These are phyloP conservation scores for Petasospora fabianii DNA, from an alignment of 1,139 yeast genomes.

Conservation along the genomic window DNA sequence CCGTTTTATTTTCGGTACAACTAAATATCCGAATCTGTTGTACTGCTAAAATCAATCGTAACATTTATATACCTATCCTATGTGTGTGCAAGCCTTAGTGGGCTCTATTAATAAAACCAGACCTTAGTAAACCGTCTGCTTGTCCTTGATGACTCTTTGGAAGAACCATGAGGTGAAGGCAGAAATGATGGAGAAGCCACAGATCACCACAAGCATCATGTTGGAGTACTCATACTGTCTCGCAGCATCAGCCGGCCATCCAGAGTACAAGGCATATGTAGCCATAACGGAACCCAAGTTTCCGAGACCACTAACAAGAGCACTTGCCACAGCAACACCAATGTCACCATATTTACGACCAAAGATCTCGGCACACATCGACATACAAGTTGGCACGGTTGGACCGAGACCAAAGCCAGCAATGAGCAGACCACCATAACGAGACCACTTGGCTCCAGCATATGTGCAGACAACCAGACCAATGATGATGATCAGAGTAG, in stretches of 20 bases:
- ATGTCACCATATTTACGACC: slow-evolving; percentile 72
- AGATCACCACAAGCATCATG: slow-evolving; percentile 78
- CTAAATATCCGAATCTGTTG: no score
- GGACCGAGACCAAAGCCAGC: slow-evolving; percentile 89
- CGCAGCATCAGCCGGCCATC: slow-evolving; percentile 77
- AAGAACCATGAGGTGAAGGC: slow-evolving; percentile 30
- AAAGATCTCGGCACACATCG: slow-evolving; percentile 80
- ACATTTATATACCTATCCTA: no score
- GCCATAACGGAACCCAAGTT: slow-evolving; percentile 83
- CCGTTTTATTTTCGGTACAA: no score
- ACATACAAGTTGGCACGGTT: slow-evolving; percentile 86
- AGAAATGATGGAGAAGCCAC: slow-evolving; percentile 64
- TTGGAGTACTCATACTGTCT: slow-evolving; percentile 66
- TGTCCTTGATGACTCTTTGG: slow-evolving; percentile 14
- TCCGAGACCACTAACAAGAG: slow-evolving; percentile 81
- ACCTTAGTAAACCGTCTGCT: slow-evolving; percentile 7
- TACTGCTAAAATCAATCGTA: no score
- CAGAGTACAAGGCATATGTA: slow-evolving; percentile 78
- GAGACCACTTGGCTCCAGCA: slow-evolving; percentile 70
- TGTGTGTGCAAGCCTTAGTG: no score
- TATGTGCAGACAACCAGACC: slow-evolving; percentile 77
- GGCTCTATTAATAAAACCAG: no score
- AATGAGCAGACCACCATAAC: slow-evolving; percentile 75
- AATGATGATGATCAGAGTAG: slow-evolving; percentile 63
- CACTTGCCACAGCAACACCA: slow-evolving; percentile 80